phyloP scores from a whole-genome alignment of 2,329 filamentous ascomycete genomes.

The Cercospora sesami region DNA sequence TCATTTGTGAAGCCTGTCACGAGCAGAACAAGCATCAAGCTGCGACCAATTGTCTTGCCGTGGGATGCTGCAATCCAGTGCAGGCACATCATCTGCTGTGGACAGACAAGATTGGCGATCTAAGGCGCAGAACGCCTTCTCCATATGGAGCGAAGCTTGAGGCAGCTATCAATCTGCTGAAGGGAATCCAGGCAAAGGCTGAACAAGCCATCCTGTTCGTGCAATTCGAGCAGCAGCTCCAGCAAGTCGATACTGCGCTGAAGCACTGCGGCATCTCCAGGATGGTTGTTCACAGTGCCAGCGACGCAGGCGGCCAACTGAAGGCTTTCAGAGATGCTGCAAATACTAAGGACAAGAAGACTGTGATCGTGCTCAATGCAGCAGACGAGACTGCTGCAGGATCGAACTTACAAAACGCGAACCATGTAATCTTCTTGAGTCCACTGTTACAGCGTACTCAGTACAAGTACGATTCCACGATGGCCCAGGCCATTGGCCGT shows the following conservation, averaged over 20 bases:
- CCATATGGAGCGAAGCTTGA: slow-evolving; percentile 52
- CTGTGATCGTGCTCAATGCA: slow-evolving; percentile 59
- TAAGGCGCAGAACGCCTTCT: slow-evolving; percentile 21
- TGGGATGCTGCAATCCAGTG: slow-evolving; percentile 45
- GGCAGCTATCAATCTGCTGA: slow-evolving; percentile 49
- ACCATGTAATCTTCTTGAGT: no score
- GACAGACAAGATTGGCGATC: slow-evolving; percentile 40
- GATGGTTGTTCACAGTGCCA: slow-evolving; percentile 41
- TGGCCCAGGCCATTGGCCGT: no score
- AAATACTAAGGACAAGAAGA: slow-evolving; percentile 34
- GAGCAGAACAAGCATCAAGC: slow-evolving; percentile 27
- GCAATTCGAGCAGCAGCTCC: slow-evolving; percentile 52
- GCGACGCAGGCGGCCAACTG: slow-evolving; percentile 25
- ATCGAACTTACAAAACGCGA: no score
- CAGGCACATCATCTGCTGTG: slow-evolving; percentile 46
- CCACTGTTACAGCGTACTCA: no score
- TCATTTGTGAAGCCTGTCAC: slow-evolving; percentile 49
- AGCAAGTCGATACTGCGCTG: slow-evolving; percentile 42
- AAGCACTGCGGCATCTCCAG: slow-evolving; percentile 36
- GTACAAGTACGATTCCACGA: no score
- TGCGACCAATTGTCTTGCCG: slow-evolving; percentile 41
- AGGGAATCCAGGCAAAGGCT: slow-evolving; percentile 38
- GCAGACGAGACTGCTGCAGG: slow-evolving; percentile 61
- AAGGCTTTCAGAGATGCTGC: slow-evolving; percentile 26
- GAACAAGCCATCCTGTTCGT: slow-evolving; percentile 60